Conservation (phyloP, 176 grass and related monocot species). For the Musa itinerans region DNA sequence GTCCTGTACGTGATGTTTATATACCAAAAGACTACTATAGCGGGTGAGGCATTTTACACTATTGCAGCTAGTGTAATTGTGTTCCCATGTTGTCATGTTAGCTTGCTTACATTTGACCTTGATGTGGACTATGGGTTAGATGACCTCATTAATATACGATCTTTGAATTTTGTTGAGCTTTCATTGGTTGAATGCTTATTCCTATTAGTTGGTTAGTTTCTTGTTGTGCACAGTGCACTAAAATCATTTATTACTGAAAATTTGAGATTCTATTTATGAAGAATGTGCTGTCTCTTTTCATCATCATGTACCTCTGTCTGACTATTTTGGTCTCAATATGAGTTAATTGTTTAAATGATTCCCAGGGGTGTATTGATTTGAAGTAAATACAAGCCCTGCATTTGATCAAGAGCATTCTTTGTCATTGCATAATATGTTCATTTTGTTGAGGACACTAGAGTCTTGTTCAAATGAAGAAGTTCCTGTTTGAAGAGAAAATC, state of each 20-base stretch:
- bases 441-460: constrained; percentile 54
- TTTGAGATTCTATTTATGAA: constrained; percentile 4
- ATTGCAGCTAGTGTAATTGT: neutral
- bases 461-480: constrained; percentile 60
- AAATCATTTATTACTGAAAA: neutral
- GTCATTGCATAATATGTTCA: constrained; percentile 53
- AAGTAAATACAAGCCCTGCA: constrained; percentile 61
- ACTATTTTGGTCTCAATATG: constrained; percentile 20
- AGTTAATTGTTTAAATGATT: constrained; percentile 51
- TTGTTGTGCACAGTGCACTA: neutral
- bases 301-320: neutral
- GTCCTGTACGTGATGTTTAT: constrained; percentile 10
- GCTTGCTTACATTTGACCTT: no score
- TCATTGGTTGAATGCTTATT: no score
- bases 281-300: neutral
- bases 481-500: constrained; percentile 71
- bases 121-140: no score
- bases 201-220: neutral
- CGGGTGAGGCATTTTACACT: neutral
- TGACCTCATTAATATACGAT: no score
- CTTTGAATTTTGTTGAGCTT: no score
- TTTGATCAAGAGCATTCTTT: constrained; percentile 47
- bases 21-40: constrained; percentile 6
- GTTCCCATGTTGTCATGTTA: no score
- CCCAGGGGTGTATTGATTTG: constrained; percentile 49